Evolutionary conservation across 345 rosid genomes (phyloP).

Genomic region (Boechera retrofracta): DNA sequence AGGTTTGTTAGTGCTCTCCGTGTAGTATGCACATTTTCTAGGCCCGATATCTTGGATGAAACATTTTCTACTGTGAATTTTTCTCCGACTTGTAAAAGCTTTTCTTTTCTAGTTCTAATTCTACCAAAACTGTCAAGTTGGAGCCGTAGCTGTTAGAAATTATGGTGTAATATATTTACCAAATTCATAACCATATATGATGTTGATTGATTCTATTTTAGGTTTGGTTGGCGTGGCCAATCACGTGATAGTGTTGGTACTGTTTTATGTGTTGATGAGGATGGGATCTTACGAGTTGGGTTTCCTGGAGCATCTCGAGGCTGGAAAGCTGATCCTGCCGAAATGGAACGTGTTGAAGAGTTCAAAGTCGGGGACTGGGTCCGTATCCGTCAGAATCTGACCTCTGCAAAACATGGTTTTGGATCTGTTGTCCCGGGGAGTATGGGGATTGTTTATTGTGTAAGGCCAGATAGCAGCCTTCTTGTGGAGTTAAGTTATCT

Average conservation of each 20-base stretch:
- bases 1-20: conserved; percentile 58
- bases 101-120: conserved; percentile 13
- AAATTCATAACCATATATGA: conserved; percentile 32
- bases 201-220: conserved; percentile 47
- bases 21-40: conserved; percentile 29
- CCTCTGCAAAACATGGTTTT: conserved; percentile 91
- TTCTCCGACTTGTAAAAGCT: conserved; percentile 19
- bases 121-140: conserved; percentile 22
- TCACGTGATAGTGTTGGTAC: conserved; percentile 94
- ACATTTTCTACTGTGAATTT: neutral
- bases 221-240: conserved; percentile 96
- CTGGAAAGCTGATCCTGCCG: conserved; percentile 99
- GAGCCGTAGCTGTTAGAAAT: conserved; percentile 27
- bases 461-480: conserved; percentile 94
- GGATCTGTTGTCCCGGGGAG: conserved; percentile 96
- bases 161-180: conserved; percentile 23
- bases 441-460: conserved; percentile 90
- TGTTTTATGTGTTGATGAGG: conserved; percentile 96
- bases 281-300: conserved; percentile 98
- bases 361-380: conserved; percentile 99
- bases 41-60: conserved; percentile 9
- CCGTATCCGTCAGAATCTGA: conserved; percentile 90
- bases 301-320: conserved; percentile 99
- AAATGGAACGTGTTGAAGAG: conserved; percentile 99
- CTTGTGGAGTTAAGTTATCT: conserved; percentile 90